Base-by-base conservation (phyloP, 2,329 filamentous ascomycete genomes). In the Talaromyces albobiverticillius region DNA sequence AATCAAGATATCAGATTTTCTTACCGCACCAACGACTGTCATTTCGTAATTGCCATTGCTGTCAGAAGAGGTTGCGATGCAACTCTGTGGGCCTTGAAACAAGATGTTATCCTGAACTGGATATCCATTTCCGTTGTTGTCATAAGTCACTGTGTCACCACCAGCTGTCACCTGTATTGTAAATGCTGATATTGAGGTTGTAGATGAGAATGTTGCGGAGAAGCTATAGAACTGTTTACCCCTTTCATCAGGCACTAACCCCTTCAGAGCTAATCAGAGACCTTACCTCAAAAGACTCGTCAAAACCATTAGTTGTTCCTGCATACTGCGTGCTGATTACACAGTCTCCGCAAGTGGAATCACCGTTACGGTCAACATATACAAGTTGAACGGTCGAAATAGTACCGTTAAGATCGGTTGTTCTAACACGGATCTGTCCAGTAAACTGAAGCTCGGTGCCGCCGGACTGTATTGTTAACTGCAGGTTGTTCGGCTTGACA, bases 311-410 rank as follows among this genome's bases (percentile, higher is more conserved):
- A 14, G 51, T 38, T 16, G 51, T 47, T 32, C 51, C 51, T 3
- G 51, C 43, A 47, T 53, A 53, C 25, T 53, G 51, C 14, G 51
- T 53, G 5, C 16, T 25, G 20, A 53, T 47, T 34, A 41, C 32
- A 26, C 51, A 53, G 14, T 43, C 41, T 42, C 43, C 51, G 25
- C 51, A 53, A 41, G 16, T 53, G 4, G 51, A 53, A 2, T 16
- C 34, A 5, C 51, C 51, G 16, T 47, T 42, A 16, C 51, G 51
- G 20, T 53, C 51, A 48, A 34, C 43, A 47, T 53, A 53, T 32
- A 53, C 34, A 14, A 53, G 51, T 46, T 48, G 51, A 53, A 53
- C 51, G 16, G 34, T 48, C 43, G 51, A 53, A 47, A 53, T 48
- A 6, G 16, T 26, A 18, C 34, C 45, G 8, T n/a, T 53, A 22